Conservation (phyloP, 139 green algal genomes). For the Chlorella ohadii region DNA sequence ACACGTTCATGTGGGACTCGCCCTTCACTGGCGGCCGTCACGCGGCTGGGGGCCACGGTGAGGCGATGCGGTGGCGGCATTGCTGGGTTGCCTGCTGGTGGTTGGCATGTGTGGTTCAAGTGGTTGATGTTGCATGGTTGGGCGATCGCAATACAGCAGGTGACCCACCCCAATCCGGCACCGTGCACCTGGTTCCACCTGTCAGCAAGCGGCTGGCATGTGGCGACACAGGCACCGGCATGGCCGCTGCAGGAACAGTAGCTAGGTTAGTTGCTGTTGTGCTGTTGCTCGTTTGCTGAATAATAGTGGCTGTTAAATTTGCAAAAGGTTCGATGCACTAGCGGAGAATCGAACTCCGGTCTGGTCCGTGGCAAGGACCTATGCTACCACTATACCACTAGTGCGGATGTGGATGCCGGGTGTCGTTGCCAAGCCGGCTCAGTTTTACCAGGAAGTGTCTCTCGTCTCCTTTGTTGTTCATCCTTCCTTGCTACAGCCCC, state of each 20-base stretch:
- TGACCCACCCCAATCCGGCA: background rate
- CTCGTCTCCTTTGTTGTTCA: too few species aligned
- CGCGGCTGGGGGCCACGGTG: constrained; percentile 60
- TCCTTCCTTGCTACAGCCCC: too few species aligned
- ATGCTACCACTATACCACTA: too few species aligned
- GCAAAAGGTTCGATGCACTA: background rate
- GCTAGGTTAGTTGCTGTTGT: background rate
- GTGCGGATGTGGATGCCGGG: too few species aligned
- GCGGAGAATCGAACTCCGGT: constrained; percentile 29
- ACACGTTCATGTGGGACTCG: constrained; percentile 96
- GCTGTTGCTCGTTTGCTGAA: background rate
- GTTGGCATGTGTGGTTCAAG: background rate
- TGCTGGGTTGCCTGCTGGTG: background rate
- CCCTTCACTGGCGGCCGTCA: constrained; percentile 80
- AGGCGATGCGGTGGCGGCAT: background rate
- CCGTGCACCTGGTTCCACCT: constrained; percentile 67
- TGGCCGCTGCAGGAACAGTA: background rate
- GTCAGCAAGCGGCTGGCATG: constrained; percentile 92
- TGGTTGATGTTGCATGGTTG: background rate
- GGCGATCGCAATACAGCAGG: background rate
- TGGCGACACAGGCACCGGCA: constrained; percentile 86
- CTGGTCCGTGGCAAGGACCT: constrained; percentile 33
- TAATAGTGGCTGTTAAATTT: too few species aligned
- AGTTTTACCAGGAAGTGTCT: too few species aligned
- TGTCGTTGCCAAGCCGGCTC: too few species aligned